Evolutionary conservation across 2,329 filamentous ascomycete genomes (phyloP).

Genomic region (Ascosphaera aggregata): DNA sequence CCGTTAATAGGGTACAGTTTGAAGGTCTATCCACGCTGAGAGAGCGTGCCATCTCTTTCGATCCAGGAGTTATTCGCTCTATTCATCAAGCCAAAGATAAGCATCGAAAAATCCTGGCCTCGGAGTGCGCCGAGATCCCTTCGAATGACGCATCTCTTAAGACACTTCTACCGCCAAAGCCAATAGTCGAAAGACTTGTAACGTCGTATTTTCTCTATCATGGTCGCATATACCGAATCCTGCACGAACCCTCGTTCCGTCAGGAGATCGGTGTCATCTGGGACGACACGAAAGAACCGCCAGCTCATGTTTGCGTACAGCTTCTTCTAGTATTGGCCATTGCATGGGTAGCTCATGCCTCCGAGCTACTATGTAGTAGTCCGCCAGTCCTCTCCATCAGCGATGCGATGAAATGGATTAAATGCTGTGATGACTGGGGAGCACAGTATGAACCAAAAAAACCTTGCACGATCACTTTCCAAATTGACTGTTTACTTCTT

Average conservation of each 20-base stretch:
- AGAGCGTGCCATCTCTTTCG: conserved; percentile 14
- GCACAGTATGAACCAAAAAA: conserved; percentile 47
- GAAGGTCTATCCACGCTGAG: conserved; percentile 16
- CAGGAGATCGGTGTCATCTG: conserved; percentile 16
- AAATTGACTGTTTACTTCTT: conserved; percentile 27
- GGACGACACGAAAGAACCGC: conserved; percentile 10
- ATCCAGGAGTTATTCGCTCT: conserved; percentile 12
- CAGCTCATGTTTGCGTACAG: conserved; percentile 14
- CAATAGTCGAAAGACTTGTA: conserved; percentile 16
- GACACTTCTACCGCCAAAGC: conserved; percentile 13
- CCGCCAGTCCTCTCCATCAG: conserved; percentile 5
- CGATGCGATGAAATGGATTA: conserved; percentile 42
- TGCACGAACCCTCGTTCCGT: conserved; percentile 19
- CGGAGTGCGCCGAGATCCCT: conserved; percentile 11
- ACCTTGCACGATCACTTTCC: conserved; percentile 25
- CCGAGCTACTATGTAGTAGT: background rate
- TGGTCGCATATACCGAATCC: conserved; percentile 17
- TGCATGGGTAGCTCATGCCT: conserved; percentile 12
- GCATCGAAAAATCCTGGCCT: conserved; percentile 8
- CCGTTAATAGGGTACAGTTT: conserved; percentile 11
- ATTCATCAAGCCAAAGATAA: conserved; percentile 11
- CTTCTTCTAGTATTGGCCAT: conserved; percentile 16
- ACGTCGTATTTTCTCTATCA: conserved; percentile 15
- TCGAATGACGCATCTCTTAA: conserved; percentile 12
- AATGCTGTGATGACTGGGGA: conserved; percentile 72